These are phyloP conservation scores for Kazachstania viticola DNA, from an alignment of 805 yeast genomes.

Conservation along the genomic window DNA sequence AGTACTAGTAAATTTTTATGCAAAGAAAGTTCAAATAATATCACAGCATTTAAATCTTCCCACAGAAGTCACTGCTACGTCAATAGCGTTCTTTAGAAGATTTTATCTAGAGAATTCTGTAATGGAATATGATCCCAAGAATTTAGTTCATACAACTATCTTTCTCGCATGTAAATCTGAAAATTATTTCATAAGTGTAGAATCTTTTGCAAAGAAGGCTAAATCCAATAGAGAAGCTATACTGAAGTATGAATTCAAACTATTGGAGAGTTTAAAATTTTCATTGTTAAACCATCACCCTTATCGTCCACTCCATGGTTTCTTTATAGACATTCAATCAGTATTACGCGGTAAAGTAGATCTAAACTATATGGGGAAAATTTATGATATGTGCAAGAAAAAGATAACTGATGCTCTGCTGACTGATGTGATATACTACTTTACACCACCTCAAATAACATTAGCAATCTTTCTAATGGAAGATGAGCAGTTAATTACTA, in stretches of 20 bases:
- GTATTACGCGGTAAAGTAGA: slow-evolving; percentile 36
- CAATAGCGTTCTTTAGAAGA: slow-evolving; percentile 67
- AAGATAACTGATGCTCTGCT: slow-evolving; percentile 56
- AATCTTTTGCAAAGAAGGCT: slow-evolving; percentile 61
- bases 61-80: slow-evolving; percentile 80
- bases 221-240: slow-evolving; percentile 58
- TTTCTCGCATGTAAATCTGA: slow-evolving; percentile 90
- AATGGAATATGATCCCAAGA: slow-evolving; percentile 81
- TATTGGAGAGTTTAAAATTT: slow-evolving; percentile 65
- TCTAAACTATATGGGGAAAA: slow-evolving; percentile 47
- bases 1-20: slow-evolving; percentile 55
- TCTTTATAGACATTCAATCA: slow-evolving; percentile 78
- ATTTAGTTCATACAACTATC: slow-evolving; percentile 67
- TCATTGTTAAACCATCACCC: slow-evolving; percentile 84
- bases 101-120: slow-evolving; percentile 74
- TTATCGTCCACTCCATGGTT: slow-evolving; percentile 82
- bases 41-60: slow-evolving; percentile 72
- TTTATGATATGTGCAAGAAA: slow-evolving; percentile 60
- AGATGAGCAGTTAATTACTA: slow-evolving; percentile 50
- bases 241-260: slow-evolving; percentile 65
- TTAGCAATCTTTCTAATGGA: slow-evolving; percentile 67
- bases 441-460: slow-evolving; percentile 93
- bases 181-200: slow-evolving; percentile 78
- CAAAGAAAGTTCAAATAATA: slow-evolving; percentile 57
- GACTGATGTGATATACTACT: slow-evolving; percentile 66